phyloP scores from a whole-genome alignment of 106 monocot species.

The Allium fistulosum region DNA sequence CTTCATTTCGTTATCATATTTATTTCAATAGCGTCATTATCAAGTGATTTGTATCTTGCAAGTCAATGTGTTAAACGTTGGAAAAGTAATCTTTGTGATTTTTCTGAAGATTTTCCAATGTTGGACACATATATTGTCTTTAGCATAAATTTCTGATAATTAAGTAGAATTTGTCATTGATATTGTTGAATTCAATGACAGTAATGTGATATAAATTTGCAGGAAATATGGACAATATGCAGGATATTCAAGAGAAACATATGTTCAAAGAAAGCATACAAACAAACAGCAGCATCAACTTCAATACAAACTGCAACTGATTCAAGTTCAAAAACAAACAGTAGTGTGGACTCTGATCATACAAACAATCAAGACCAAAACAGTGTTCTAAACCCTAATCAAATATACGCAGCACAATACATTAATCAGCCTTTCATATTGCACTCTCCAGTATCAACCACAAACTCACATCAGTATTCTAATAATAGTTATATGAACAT shows the following conservation, averaged over 20 bases:
- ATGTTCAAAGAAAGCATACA: conserved; percentile 6
- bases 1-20: not conserved
- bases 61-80: not conserved
- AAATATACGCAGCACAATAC: conserved; percentile 25
- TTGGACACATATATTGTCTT: not conserved
- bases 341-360: conserved; percentile 44
- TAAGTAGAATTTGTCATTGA: no score
- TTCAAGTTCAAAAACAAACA: conserved; percentile 35
- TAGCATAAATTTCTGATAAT: no score
- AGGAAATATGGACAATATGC: conserved; percentile 85
- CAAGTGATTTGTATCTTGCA: not conserved
- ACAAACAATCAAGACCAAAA: conserved; percentile 15
- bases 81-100: no score
- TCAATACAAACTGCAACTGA: conserved; percentile 10
- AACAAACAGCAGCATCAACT: conserved; percentile 15
- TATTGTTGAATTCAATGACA: not conserved
- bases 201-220: not conserved
- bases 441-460: not conserved
- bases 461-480: not conserved
- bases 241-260: conserved; percentile 66
- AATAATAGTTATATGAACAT: conserved; percentile 17
- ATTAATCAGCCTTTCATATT: not conserved
- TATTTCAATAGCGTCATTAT: not conserved
- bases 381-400: conserved; percentile 1
- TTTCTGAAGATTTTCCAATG: not conserved